A percentile compares a stretch with the other conserved stretches of the same genome.
Conservation (phyloP, 2,329 filamentous ascomycete genomes). For the Exophiala alcalophila region DNA sequence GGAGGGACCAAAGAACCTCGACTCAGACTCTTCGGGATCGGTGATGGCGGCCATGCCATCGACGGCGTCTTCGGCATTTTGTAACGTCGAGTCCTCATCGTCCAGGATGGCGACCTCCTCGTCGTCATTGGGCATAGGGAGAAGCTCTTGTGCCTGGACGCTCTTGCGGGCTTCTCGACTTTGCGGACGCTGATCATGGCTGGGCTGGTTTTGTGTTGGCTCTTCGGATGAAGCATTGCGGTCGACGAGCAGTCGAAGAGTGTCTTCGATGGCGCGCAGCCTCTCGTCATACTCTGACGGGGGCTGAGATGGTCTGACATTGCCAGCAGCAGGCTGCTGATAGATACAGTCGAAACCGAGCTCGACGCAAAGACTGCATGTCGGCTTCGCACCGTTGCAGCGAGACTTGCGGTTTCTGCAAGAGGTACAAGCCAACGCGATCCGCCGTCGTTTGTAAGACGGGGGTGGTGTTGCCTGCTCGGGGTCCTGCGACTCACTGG, state of each 20-base stretch:
- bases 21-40: constrained; percentile 40
- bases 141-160: neutral
- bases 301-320: constrained; percentile 10
- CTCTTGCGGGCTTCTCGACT: neutral
- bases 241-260: constrained; percentile 19
- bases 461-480: constrained; percentile 18
- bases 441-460: constrained; percentile 37
- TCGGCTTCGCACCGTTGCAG: constrained; percentile 46
- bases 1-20: constrained; percentile 37
- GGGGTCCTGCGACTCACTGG: constrained; percentile 16
- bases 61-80: constrained; percentile 31
- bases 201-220: constrained; percentile 3
- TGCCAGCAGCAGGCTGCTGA: constrained; percentile 24
- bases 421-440: constrained; percentile 41
- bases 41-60: constrained; percentile 39
- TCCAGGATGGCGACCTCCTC: constrained; percentile 24
- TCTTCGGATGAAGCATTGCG: constrained; percentile 10
- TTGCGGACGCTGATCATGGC: constrained; percentile 3
- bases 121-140: constrained; percentile 9
- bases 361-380: constrained; percentile 43
- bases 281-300: constrained; percentile 19
- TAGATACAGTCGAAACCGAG: constrained; percentile 47
- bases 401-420: constrained; percentile 39
- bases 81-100: constrained; percentile 14
- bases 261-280: constrained; percentile 24